Base-by-base conservation (phyloP, 1,139 yeast genomes). In the Magnusiomyces fungicola region DNA sequence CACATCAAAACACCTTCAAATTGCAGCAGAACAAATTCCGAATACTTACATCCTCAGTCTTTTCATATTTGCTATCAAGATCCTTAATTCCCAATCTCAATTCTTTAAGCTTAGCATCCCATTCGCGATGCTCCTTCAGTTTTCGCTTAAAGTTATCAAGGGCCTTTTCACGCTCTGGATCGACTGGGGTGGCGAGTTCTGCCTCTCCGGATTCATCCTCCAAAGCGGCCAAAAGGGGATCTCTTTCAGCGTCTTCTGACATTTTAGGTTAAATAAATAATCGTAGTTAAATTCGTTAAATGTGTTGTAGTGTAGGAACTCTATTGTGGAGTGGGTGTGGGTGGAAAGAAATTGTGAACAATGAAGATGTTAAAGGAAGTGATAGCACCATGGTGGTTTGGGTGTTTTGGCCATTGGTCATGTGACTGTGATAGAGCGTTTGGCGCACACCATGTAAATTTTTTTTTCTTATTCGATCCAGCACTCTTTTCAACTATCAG, bases 81-180 rank as follows among this genome's bases (percentile, higher is more conserved):
- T 79, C 95, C 67, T 90, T 83, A 71, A 92, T 86, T 55, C 83
- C 79, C 63, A 87, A 71, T 58, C 98, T 79, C 56, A 90, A 75
- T 49, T 83, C 90, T 67, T 89, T 92, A 61, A 94, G 75, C 62
- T 89, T 81, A 42, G 95, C 87, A 64, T 92, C 97, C 87, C 95
- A 89, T 63, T 88, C 88, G 63, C 96, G 80, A 69, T 94, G 98
- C 62, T 92, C 97, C 59, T 87, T 74, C 60, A 92, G 75, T 69
- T 88, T 90, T 65, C 81, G 84, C 67, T 89, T 89, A 69, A 87
- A 86, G 56, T 81, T 86, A 44, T 76, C 73, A 57, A 92, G 70
- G 21, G 97, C 96, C 59, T 81, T 78, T 55, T 82, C 85, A 60
- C 95, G 80, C 60, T 89, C 96, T 39, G 80, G 81, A 58, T 82